phyloP scores from a whole-genome alignment of 1,284 basidiomycete species.

The Cutaneotrichosporon daszewskae region DNA sequence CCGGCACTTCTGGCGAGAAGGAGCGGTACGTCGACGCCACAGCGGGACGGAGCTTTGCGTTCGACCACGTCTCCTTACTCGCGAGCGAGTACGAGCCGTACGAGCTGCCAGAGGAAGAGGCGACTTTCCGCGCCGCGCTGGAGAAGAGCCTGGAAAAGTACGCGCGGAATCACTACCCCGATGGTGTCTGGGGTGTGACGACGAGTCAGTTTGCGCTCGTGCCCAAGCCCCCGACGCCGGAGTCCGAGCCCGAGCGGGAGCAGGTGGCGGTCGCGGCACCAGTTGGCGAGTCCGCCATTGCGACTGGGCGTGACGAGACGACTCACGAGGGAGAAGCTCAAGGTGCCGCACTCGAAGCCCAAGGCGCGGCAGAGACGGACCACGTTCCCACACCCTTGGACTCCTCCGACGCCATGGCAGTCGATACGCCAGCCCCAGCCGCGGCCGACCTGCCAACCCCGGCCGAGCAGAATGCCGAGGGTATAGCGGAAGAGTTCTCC shows the following conservation, averaged over 20 bases:
- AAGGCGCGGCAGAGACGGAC: no score
- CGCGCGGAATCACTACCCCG: slow-evolving; percentile 66
- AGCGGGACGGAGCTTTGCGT: slow-evolving; percentile 67
- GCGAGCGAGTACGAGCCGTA: slow-evolving; percentile 56
- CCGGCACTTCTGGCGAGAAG: slow-evolving; percentile 32
- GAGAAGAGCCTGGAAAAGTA: slow-evolving; percentile 65
- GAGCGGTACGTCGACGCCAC: slow-evolving; percentile 76
- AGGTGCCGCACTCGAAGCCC: no score
- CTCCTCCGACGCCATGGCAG: background rate
- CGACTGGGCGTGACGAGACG: no score
- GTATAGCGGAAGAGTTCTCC: background rate
- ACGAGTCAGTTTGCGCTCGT: slow-evolving; percentile 29
- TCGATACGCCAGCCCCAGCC: slow-evolving; percentile 3
- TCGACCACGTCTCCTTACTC: slow-evolving; percentile 74
- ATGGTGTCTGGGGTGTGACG: slow-evolving; percentile 69
- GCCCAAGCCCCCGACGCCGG: slow-evolving; percentile 22
- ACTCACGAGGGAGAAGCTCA: no score
- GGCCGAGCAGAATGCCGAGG: background rate
- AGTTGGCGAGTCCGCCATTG: no score
- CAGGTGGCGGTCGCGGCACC: slow-evolving; percentile 2
- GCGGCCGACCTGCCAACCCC: background rate
- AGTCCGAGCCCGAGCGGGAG: background rate
- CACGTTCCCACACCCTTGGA: no score
- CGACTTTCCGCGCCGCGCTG: slow-evolving; percentile 65
- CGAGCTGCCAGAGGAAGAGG: slow-evolving; percentile 60